A percentile compares a stretch with the other conserved stretches of the same genome.
Evolutionary conservation across 2,329 filamentous ascomycete species (phyloP).

Genomic region (Xylariomycetidae sp.): DNA sequence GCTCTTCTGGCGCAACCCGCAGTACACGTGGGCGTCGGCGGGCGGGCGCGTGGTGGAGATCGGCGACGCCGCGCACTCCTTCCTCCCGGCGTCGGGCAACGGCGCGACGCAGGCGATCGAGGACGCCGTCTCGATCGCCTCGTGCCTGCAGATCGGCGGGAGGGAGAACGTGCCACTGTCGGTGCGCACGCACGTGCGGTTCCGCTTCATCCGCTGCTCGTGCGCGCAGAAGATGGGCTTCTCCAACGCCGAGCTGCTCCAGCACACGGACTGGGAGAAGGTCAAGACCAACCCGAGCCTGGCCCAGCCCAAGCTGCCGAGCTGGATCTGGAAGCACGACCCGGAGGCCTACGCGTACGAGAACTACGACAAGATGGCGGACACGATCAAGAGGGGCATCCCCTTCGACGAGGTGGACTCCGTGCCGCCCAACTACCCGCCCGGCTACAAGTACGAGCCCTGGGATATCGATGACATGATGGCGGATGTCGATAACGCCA

Average conservation of each 20-base stretch:
- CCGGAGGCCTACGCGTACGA: constrained; percentile 32
- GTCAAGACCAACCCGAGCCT: constrained; percentile 26
- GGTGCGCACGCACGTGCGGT: constrained; percentile 30
- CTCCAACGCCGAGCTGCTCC: constrained; percentile 31
- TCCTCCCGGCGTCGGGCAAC: constrained; percentile 36
- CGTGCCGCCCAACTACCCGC: constrained; percentile 29
- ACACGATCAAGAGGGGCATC: constrained; percentile 26
- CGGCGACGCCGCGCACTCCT: constrained; percentile 37
- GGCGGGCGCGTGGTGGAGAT: constrained; percentile 31
- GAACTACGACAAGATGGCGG: constrained; percentile 28
- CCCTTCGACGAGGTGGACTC: constrained; percentile 24
- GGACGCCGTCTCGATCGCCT: constrained; percentile 33
- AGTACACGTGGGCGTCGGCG: constrained; percentile 32
- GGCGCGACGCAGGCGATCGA: constrained; percentile 39
- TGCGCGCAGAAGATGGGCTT: constrained; percentile 35
- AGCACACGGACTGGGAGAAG: constrained; percentile 31
- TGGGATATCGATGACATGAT: constrained; percentile 39
- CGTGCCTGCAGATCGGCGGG: constrained; percentile 31
- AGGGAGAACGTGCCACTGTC: constrained; percentile 26
- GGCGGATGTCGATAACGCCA: constrained; percentile 29
- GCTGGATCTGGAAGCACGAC: constrained; percentile 34
- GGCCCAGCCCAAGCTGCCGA: constrained; percentile 30
- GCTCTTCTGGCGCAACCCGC: constrained; percentile 36
- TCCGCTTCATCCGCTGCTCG: constrained; percentile 30
- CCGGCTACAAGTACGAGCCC: constrained; percentile 31